Conservation (phyloP, 2,329 filamentous ascomycete species). For the Grosmannia serpens region DNA sequence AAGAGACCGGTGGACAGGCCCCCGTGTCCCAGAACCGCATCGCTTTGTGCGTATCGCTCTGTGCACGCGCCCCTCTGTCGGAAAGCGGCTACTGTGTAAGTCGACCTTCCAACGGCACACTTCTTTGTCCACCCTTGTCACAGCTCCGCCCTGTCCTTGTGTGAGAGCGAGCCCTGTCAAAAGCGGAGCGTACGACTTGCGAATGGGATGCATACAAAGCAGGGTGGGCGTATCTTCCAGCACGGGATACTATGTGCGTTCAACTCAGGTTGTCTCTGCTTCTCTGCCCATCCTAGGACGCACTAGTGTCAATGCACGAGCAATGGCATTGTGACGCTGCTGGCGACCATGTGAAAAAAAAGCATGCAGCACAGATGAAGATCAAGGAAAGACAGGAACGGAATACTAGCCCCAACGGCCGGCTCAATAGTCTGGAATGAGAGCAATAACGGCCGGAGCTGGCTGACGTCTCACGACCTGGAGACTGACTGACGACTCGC, state of each 20-base stretch:
- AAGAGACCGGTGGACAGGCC: too few relatives aligned
- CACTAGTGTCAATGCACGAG: background rate
- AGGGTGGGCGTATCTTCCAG: background rate
- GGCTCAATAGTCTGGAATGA: background rate
- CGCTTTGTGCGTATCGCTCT: too few relatives aligned
- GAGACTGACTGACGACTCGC: too few relatives aligned
- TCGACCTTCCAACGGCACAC: background rate
- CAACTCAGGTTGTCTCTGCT: background rate
- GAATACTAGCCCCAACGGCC: background rate
- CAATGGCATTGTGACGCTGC: background rate
- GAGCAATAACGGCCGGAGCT: background rate
- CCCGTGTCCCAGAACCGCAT: too few relatives aligned
- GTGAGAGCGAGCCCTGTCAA: background rate
- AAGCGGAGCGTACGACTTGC: background rate
- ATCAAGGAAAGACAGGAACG: background rate
- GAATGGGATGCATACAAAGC: background rate
- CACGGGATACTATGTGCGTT: background rate
- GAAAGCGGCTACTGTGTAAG: too few relatives aligned
- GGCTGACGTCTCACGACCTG: too few relatives aligned
- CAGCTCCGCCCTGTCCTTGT: background rate
- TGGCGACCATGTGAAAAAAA: background rate
- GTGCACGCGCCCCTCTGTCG: too few relatives aligned
- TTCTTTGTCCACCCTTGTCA: background rate
- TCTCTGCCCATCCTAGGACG: background rate
- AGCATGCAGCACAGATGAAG: background rate